Evolutionary conservation across 108 stramenopile genomes (phyloP).

Genomic region (Chaetoceros tenuissimus): DNA sequence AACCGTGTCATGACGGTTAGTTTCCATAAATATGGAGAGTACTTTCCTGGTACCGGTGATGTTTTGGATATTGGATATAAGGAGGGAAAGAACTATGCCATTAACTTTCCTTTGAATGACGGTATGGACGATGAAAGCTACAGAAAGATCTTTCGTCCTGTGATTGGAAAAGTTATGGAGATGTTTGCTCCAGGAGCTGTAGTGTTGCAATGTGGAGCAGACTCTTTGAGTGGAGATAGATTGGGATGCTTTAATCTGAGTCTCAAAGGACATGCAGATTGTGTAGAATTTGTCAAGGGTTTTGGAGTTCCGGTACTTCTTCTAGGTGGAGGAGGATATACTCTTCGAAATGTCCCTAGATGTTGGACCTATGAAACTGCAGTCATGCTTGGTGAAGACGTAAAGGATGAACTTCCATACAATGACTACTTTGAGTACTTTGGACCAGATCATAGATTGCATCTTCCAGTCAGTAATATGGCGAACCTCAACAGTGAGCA

Average conservation of each 20-base stretch:
- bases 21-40: conserved; percentile 99
- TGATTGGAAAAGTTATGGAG: conserved; percentile 96
- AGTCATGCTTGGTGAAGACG: conserved; percentile 75
- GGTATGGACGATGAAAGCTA: conserved; percentile 92
- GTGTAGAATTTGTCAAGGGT: conserved; percentile 86
- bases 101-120: conserved; percentile 96
- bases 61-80: conserved; percentile 79
- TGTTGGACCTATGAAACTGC: conserved; percentile 98
- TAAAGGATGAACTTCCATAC: conserved; percentile 92
- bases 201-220: conserved; percentile 97
- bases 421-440: conserved; percentile 99
- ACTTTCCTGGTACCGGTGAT: conserved; percentile 93
- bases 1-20: conserved; percentile 97
- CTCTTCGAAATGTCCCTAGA: conserved; percentile 96
- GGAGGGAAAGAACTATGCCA: conserved; percentile 94
- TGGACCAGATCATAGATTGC: conserved; percentile 95
- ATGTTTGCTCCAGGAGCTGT: conserved; percentile 92
- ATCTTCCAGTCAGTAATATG: conserved; percentile 95
- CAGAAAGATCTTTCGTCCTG: conserved; percentile 84
- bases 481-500: conserved; percentile 90
- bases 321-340: conserved; percentile 98
- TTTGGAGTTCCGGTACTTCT: conserved; percentile 93
- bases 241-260: conserved; percentile 97
- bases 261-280: conserved; percentile 92
- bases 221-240: conserved; percentile 94